Conservation (phyloP, 1,139 yeast species). For the Oligophagozyma castellii region DNA sequence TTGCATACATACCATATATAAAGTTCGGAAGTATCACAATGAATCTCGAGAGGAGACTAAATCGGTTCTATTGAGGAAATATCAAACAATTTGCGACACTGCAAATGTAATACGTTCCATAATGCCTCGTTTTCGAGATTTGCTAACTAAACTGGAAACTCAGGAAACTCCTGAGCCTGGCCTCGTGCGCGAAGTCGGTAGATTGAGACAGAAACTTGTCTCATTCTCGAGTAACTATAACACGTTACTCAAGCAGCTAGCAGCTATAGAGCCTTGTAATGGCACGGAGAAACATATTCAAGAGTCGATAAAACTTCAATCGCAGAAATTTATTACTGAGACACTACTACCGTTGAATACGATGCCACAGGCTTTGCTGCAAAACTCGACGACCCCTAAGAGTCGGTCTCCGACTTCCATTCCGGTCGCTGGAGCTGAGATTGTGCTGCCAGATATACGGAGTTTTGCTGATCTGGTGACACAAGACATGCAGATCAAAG, state of each 20-base stretch:
- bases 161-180: slow-evolving; percentile 20
- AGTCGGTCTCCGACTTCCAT: too few relatives aligned
- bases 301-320: slow-evolving; percentile 32
- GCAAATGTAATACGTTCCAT: slow-evolving; percentile 27
- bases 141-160: slow-evolving; percentile 23
- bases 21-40: slow-evolving; percentile 39
- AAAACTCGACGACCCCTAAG: slow-evolving; percentile 2
- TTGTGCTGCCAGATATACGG: slow-evolving; percentile 8
- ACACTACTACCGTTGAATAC: slow-evolving; percentile 42
- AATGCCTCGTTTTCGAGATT: slow-evolving; percentile 31
- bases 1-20: slow-evolving; percentile 53
- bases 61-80: slow-evolving; percentile 16
- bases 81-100: slow-evolving; percentile 26
- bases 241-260: slow-evolving; percentile 29
- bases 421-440: slow-evolving; percentile 6
- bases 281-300: slow-evolving; percentile 32
- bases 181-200: slow-evolving; percentile 27
- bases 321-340: slow-evolving; percentile 38
- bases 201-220: slow-evolving; percentile 30
- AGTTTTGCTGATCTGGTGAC: slow-evolving; percentile 10
- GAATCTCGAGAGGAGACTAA: slow-evolving; percentile 27
- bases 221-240: slow-evolving; percentile 35
- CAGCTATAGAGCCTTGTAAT: slow-evolving; percentile 21
- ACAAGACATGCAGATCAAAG: slow-evolving; percentile 20
- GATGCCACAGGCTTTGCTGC: slow-evolving; percentile 30